A percentile compares a stretch with the other conserved stretches of the same genome.
Conservation (phyloP, 2,329 filamentous ascomycete genomes). For the Fusarium sp. region DNA sequence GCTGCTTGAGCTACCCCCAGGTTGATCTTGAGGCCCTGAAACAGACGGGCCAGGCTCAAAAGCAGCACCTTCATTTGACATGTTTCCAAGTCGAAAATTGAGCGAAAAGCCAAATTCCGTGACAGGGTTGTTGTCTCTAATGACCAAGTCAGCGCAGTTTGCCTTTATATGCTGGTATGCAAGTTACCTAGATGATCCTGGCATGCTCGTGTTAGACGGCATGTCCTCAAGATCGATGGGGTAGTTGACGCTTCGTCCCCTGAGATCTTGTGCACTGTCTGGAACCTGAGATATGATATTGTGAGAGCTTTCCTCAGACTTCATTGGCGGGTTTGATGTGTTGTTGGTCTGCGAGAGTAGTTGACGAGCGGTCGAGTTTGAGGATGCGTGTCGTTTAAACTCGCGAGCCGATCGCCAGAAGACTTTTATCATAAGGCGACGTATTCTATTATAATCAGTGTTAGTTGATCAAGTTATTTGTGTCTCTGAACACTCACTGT, state of each 20-base stretch:
- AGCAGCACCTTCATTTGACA: neutral
- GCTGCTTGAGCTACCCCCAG: neutral
- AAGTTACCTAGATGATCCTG: slow-evolving; percentile 3
- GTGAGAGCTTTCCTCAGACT: neutral
- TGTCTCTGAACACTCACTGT: slow-evolving; percentile 5
- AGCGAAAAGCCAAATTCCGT: too few relatives aligned
- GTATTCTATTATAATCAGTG: slow-evolving; percentile 10
- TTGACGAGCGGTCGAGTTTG: neutral
- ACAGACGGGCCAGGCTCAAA: neutral
- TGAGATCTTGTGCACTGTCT: neutral
- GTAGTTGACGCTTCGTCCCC: slow-evolving; percentile 7
- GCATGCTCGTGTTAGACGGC: neutral
- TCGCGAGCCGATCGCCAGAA: slow-evolving; percentile 25
- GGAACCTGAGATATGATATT: fast-evolving
- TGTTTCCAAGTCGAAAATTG: neutral
- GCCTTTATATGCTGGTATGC: too few relatives aligned
- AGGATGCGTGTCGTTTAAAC: slow-evolving; percentile 5
- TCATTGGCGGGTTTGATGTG: fast-evolving
- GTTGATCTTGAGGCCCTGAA: neutral
- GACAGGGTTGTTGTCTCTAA: slow-evolving; percentile 2
- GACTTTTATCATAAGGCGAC: slow-evolving; percentile 21
- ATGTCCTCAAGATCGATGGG: slow-evolving; percentile 25
- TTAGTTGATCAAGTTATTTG: neutral
- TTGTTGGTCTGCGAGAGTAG: neutral
- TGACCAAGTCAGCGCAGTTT: neutral